Evolutionary conservation across 1,139 yeast genomes (phyloP).

Genomic region (Chernovozyma aurita): DNA sequence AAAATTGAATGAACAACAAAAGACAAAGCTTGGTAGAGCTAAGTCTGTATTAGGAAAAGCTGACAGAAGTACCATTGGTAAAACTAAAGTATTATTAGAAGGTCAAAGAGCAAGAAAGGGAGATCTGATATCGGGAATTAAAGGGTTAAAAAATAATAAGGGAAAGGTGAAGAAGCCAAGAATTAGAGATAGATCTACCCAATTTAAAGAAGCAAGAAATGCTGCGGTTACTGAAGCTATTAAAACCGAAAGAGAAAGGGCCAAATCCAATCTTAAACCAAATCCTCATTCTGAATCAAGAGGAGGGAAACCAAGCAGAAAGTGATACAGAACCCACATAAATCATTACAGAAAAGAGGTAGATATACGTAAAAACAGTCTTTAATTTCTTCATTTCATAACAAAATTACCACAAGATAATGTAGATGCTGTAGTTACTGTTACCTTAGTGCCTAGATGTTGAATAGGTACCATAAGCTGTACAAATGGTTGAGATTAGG

Average conservation of each 20-base stretch:
- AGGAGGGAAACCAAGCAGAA: not conserved
- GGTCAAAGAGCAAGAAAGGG: slow-evolving; percentile 82
- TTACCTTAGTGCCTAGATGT: no score
- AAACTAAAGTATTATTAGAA: slow-evolving; percentile 49
- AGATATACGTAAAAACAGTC: not conserved
- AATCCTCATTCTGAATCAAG: not conserved
- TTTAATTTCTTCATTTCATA: no score
- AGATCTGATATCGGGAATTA: slow-evolving; percentile 52
- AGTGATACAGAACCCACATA: no score
- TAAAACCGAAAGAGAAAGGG: slow-evolving; percentile 3
- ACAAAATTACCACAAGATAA: no score
- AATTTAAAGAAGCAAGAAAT: slow-evolving; percentile 43
- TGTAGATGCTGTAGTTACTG: no score
- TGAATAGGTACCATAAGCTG: no score
- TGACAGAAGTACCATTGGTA: slow-evolving; percentile 65
- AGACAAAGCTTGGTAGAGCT: slow-evolving; percentile 78
- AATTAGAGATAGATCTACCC: slow-evolving; percentile 60
- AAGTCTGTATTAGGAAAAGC: slow-evolving; percentile 71
- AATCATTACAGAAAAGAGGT: no score
- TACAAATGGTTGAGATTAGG: no score
- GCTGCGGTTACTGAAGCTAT: slow-evolving; percentile 3
- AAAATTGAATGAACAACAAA: slow-evolving; percentile 58
- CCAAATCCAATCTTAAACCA: not conserved
- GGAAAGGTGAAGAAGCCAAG: slow-evolving; percentile 63
- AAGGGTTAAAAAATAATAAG: slow-evolving; percentile 44